phyloP scores from a whole-genome alignment of 2,329 filamentous ascomycete species.

The Aspergillus pseudotamarii region DNA sequence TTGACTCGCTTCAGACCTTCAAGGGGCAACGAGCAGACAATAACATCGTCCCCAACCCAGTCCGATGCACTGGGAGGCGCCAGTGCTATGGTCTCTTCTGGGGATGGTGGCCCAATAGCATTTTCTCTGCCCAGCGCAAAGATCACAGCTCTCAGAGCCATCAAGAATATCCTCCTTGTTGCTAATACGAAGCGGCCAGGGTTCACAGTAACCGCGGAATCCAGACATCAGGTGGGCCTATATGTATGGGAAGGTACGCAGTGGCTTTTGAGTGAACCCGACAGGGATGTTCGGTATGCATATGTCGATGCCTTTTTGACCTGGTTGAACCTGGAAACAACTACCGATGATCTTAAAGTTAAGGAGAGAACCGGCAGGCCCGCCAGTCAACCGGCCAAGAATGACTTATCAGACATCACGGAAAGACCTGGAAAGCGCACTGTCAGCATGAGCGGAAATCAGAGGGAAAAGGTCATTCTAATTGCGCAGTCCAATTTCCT shows the following conservation, averaged over 20 bases:
- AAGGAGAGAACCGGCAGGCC: constrained; percentile 58
- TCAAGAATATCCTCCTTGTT: constrained; percentile 80
- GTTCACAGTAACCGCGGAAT: constrained; percentile 64
- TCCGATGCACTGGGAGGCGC: constrained; percentile 52
- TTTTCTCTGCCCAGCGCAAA: constrained; percentile 66
- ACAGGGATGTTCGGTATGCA: constrained; percentile 76
- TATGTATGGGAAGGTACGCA: constrained; percentile 96
- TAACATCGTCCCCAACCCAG: constrained; percentile 52
- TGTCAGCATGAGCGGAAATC: constrained; percentile 66
- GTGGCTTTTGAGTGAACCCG: constrained; percentile 81
- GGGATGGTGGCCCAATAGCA: constrained; percentile 42
- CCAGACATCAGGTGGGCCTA: constrained; percentile 74
- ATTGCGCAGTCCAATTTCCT: constrained; percentile 70
- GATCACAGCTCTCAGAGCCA: constrained; percentile 69
- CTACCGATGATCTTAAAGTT: constrained; percentile 65
- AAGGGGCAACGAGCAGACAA: constrained; percentile 46
- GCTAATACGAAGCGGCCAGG: constrained; percentile 70
- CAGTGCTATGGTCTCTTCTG: constrained; percentile 47
- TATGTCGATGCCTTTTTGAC: constrained; percentile 82
- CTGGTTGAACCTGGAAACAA: constrained; percentile 84
- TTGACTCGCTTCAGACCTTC: constrained; percentile 75
- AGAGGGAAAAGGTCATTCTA: constrained; percentile 59
- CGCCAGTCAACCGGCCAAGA: constrained; percentile 46
- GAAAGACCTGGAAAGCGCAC: constrained; percentile 60
- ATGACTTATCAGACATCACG: constrained; percentile 41